These are phyloP conservation scores for Papiliotrema laurentii DNA, from an alignment of 1,284 basidiomycete species.

Conservation along the genomic window DNA sequence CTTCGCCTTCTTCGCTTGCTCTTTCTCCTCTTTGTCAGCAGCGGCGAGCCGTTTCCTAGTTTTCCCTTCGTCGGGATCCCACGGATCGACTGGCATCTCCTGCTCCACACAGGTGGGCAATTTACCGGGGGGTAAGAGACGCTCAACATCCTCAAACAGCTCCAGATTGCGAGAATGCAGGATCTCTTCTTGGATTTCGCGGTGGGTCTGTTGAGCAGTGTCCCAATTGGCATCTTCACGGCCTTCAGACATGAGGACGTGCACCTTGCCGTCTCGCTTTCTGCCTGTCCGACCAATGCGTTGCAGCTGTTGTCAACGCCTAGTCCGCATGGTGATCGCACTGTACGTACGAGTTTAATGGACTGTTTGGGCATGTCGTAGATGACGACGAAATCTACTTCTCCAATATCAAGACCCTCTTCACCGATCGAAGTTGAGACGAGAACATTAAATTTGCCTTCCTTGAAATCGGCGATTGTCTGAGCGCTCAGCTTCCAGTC, in stretches of 20 bases:
- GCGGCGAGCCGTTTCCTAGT: conserved; percentile 19
- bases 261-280: conserved; percentile 82
- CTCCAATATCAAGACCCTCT: conserved; percentile 98
- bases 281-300: conserved; percentile 93
- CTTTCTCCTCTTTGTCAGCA: conserved; percentile 8
- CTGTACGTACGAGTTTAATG: conserved; percentile 76
- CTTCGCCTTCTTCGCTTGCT: conserved; percentile 13
- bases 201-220: conserved; percentile 81
- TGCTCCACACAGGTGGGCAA: conserved; percentile 76
- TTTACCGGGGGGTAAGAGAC: conserved; percentile 72
- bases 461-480: conserved; percentile 75
- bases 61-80: conserved; percentile 39
- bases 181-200: conserved; percentile 84
- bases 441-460: conserved; percentile 81
- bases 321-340: background rate
- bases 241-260: conserved; percentile 85
- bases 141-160: conserved; percentile 84
- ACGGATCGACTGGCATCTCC: conserved; percentile 56
- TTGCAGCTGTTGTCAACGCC: conserved; percentile 64
- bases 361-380: conserved; percentile 97
- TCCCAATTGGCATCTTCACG: conserved; percentile 91
- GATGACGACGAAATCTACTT: conserved; percentile 94
- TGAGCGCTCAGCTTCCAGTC: conserved; percentile 3
- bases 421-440: conserved; percentile 98
- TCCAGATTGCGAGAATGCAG: conserved; percentile 80